Evolutionary conservation across 2,329 filamentous ascomycete genomes (phyloP).

Genomic region (Alternaria triticimaculans): DNA sequence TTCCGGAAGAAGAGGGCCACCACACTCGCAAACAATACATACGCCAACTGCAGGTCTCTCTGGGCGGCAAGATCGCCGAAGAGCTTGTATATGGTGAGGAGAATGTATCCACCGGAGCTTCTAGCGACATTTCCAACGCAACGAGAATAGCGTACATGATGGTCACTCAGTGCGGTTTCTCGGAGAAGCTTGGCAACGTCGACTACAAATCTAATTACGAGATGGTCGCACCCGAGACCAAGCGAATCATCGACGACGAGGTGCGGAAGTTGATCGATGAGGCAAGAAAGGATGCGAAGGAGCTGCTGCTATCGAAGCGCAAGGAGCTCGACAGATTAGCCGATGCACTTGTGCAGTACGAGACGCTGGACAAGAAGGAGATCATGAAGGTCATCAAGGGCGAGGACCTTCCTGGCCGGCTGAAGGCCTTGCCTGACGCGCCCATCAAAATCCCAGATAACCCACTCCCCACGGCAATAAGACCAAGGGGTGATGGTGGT

Average conservation of each 20-base stretch:
- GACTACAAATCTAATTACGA: conserved; percentile 84
- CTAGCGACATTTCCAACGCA: conserved; percentile 72
- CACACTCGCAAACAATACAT: conserved; percentile 84
- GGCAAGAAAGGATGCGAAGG: conserved; percentile 74
- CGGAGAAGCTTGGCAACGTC: conserved; percentile 83
- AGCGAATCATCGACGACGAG: conserved; percentile 84
- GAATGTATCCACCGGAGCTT: conserved; percentile 88
- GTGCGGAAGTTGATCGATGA: conserved; percentile 86
- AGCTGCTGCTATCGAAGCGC: conserved; percentile 75
- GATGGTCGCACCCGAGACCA: conserved; percentile 82
- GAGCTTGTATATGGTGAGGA: conserved; percentile 92
- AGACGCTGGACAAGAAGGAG: conserved; percentile 87
- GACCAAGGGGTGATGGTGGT: conserved; percentile 23
- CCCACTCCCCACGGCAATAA: conserved; percentile 18
- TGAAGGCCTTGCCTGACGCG: conserved; percentile 62
- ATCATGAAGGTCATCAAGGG: conserved; percentile 89
- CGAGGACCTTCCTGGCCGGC: conserved; percentile 76
- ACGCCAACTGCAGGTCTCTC: conserved; percentile 77
- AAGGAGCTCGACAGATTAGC: conserved; percentile 88
- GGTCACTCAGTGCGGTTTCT: conserved; percentile 91
- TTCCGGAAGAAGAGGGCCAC: conserved; percentile 87
- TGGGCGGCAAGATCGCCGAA: conserved; percentile 89
- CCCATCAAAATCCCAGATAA: conserved; percentile 72
- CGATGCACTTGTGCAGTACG: conserved; percentile 89
- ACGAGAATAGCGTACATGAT: conserved; percentile 83